Conservation (phyloP, 805 yeast genomes). For the Wickerhamomyces silvicola region DNA sequence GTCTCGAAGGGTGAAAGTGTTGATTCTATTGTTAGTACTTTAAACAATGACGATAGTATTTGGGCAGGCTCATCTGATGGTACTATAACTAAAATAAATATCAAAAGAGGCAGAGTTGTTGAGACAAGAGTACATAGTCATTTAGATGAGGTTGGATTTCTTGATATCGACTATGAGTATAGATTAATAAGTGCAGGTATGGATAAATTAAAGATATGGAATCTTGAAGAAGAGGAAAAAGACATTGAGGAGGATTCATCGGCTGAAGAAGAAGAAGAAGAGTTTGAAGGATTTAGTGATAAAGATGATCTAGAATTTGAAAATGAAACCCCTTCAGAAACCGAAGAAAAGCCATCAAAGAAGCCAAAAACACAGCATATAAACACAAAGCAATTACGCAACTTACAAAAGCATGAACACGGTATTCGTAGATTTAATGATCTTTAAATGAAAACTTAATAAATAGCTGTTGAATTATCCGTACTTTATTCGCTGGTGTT, state of each 20-base stretch:
- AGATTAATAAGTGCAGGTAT: conserved; percentile 78
- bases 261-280: conserved; percentile 17
- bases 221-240: conserved; percentile 28
- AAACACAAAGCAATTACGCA: conserved; percentile 39
- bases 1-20: conserved; percentile 65
- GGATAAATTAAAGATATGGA: conserved; percentile 79
- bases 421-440: conserved; percentile 64
- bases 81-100: conserved; percentile 58
- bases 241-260: conserved; percentile 20
- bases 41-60: conserved; percentile 42
- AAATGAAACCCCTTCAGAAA: too few species aligned
- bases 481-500: not conserved
- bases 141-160: conserved; percentile 65
- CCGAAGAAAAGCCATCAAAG: conserved; percentile 12
- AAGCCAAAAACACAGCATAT: conserved; percentile 26
- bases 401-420: conserved; percentile 48
- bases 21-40: conserved; percentile 48
- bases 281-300: conserved; percentile 9
- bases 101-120: conserved; percentile 52
- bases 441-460: conserved; percentile 24
- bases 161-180: conserved; percentile 79
- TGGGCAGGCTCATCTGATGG: conserved; percentile 86
- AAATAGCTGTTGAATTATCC: not conserved
- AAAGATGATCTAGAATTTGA: too few species aligned
- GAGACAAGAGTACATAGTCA: conserved; percentile 63